Evolutionary conservation across 2,329 filamentous ascomycete genomes (phyloP).

Genomic region (Fusarium veterinarium): DNA sequence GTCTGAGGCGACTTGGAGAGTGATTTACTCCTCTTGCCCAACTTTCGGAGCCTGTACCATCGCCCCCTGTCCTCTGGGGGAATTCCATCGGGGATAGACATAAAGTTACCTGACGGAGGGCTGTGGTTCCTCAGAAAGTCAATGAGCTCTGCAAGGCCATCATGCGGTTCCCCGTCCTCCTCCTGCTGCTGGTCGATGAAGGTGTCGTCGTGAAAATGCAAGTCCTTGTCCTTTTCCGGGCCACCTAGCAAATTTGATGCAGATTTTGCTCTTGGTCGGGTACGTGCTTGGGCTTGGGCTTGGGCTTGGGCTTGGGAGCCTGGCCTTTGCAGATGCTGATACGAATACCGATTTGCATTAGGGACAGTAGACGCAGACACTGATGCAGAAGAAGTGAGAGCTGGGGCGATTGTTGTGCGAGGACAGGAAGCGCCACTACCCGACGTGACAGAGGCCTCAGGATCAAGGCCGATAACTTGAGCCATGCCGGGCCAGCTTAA

Average conservation of each 20-base stretch:
- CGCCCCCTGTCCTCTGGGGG: constrained; percentile 50
- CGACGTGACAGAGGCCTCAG: constrained; percentile 37
- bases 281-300: constrained; percentile 19
- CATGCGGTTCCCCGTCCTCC: constrained; percentile 25
- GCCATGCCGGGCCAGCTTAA: constrained; percentile 40
- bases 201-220: constrained; percentile 38
- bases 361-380: constrained; percentile 6
- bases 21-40: constrained; percentile 53
- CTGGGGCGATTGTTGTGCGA: constrained; percentile 28
- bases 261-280: constrained; percentile 40
- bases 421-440: constrained; percentile 36
- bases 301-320: not conserved
- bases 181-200: constrained; percentile 33
- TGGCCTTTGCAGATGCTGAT: constrained; percentile 7
- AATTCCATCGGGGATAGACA: constrained; percentile 56
- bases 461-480: constrained; percentile 34
- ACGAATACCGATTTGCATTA: constrained; percentile 6
- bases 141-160: constrained; percentile 53
- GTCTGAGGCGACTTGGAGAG: constrained; percentile 45
- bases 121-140: constrained; percentile 63
- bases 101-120: constrained; percentile 62
- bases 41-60: constrained; percentile 57
- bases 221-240: constrained; percentile 20
- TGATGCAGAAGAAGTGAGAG: constrained; percentile 16
- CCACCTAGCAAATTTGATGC: constrained; percentile 38